A percentile compares a stretch with the other conserved stretches of the same genome.
phyloP scores from a whole-genome alignment of 176 grass and related monocot genomes.

The Oryza officinalis region DNA sequence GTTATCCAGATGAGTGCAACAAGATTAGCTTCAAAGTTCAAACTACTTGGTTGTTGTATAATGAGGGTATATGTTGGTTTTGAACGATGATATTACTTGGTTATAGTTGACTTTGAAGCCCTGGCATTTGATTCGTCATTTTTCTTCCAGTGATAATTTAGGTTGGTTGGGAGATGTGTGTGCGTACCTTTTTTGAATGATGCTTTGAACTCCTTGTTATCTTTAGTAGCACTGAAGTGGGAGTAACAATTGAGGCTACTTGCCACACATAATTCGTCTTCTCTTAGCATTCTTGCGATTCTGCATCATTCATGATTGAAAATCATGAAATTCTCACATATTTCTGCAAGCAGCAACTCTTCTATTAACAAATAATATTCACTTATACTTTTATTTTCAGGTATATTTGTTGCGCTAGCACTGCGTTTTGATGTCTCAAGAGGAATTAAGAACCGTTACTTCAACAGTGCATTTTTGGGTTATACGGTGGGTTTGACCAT shows the following conservation, averaged over 20 bases:
- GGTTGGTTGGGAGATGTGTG: background rate
- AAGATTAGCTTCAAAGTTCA: background rate
- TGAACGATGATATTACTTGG: background rate
- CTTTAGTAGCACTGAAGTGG: background rate
- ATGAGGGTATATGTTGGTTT: background rate
- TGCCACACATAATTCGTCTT: background rate
- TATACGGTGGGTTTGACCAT: slow-evolving; percentile 61
- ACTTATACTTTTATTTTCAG: slow-evolving; percentile 38
- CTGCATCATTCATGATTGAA: background rate
- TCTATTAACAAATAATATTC: slow-evolving; percentile 10
- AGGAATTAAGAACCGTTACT: slow-evolving; percentile 72
- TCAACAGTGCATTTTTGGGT: slow-evolving; percentile 84
- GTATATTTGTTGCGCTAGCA: slow-evolving; percentile 90
- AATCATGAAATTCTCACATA: background rate
- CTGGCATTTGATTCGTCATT: background rate
- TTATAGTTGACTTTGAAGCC: background rate
- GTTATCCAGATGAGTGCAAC: background rate
- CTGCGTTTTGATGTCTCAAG: slow-evolving; percentile 86
- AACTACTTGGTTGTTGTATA: background rate
- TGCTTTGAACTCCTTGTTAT: background rate
- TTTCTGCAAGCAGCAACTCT: background rate
- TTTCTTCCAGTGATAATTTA: background rate
- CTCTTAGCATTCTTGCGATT: background rate
- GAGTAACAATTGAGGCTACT: background rate
- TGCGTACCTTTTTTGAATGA: background rate